phyloP scores from a whole-genome alignment of 345 rosid species.

The Camelina sativa region DNA sequence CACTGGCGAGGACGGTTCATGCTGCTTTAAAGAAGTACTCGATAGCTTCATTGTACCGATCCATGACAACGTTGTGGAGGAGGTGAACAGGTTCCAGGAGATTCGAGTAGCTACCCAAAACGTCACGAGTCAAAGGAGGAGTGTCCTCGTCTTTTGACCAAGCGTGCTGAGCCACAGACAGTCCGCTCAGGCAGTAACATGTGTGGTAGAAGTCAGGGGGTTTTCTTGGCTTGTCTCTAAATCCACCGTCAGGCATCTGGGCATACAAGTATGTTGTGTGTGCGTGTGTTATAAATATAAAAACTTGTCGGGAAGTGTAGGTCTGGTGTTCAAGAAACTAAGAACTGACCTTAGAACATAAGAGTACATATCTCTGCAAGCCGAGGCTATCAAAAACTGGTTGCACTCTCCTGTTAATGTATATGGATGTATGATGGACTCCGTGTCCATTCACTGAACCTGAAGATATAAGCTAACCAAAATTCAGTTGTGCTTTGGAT shows the following conservation, averaged over 20 bases:
- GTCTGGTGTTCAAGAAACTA: conserved; percentile 14
- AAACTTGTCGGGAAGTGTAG: background rate
- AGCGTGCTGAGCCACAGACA: conserved; percentile 75
- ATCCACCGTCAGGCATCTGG: conserved; percentile 77
- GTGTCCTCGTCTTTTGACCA: conserved; percentile 58
- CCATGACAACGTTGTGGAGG: conserved; percentile 69
- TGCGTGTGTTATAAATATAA: background rate
- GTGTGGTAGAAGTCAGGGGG: conserved; percentile 82
- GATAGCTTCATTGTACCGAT: conserved; percentile 66
- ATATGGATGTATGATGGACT: conserved; percentile 41
- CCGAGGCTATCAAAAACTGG: conserved; percentile 77
- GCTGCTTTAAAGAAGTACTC: conserved; percentile 54
- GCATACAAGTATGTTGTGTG: background rate
- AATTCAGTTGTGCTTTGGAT: conserved; percentile 9
- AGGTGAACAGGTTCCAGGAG: conserved; percentile 82
- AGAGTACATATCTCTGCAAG: conserved; percentile 78
- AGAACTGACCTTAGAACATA: conserved; percentile 78
- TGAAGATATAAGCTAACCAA: conserved; percentile 24
- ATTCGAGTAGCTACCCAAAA: conserved; percentile 76
- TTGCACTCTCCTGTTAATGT: conserved; percentile 42
- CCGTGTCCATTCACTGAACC: conserved; percentile 37
- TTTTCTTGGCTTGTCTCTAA: conserved; percentile 89
- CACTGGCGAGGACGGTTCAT: conserved; percentile 1
- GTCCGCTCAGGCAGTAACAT: conserved; percentile 91
- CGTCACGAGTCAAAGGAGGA: conserved; percentile 59